Percentiles rank a stretch among this genome's conserved stretches.
Evolutionary conservation across 805 yeast genomes (phyloP).

Genomic region (Debaryomyces prosopidis): DNA sequence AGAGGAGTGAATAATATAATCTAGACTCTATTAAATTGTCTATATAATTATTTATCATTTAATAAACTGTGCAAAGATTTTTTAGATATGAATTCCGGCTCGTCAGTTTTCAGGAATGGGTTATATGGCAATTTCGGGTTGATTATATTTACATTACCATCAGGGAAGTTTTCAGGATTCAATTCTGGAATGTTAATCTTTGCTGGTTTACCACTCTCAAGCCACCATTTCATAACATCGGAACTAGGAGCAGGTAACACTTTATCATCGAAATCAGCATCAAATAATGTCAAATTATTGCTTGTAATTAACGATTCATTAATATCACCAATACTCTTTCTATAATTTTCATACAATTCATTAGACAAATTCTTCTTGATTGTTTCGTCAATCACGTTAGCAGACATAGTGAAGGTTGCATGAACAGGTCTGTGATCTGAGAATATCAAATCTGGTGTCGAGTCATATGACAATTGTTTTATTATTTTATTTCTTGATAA

Average conservation of each 20-base stretch:
- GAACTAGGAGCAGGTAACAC: constrained; percentile 88
- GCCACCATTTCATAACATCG: constrained; percentile 88
- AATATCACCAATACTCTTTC: constrained; percentile 47
- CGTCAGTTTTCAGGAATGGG: constrained; percentile 61
- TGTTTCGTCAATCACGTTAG: constrained; percentile 65
- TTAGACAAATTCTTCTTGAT: constrained; percentile 55
- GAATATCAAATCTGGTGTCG: constrained; percentile 56
- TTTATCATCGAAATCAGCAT: constrained; percentile 29
- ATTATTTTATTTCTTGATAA: constrained; percentile 55
- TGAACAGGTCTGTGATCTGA: constrained; percentile 93
- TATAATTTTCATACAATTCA: constrained; percentile 57
- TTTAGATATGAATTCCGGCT: constrained; percentile 51
- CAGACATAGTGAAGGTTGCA: constrained; percentile 64
- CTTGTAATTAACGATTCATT: constrained; percentile 34
- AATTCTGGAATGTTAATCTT: constrained; percentile 59
- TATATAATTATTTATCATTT: not conserved
- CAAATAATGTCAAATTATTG: constrained; percentile 22
- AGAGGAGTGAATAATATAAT: not conserved
- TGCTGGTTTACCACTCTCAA: constrained; percentile 72
- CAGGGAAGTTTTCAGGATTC: constrained; percentile 19
- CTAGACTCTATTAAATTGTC: not conserved
- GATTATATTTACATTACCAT: constrained; percentile 36
- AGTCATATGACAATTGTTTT: constrained; percentile 59
- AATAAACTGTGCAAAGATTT: constrained; percentile 10
- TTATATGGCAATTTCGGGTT: constrained; percentile 73